Conservation (phyloP, 306 rosid species). For the Gastrolobium bilobum region DNA sequence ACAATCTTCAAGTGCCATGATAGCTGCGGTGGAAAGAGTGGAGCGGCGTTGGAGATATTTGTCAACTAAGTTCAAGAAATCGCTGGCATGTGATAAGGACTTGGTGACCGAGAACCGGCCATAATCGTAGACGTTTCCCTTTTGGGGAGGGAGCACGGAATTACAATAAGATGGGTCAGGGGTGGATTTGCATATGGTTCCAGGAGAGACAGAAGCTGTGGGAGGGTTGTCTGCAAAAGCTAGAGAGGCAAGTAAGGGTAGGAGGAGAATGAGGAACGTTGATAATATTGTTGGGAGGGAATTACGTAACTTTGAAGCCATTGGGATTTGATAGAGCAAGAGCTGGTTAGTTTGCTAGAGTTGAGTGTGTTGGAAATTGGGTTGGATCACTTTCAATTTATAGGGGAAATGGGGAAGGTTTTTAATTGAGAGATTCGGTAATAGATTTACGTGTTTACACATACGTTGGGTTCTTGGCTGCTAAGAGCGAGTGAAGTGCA, state of each 20-base stretch:
- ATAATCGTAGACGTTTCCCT: constrained; percentile 62
- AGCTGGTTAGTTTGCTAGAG: background rate
- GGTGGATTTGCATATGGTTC: constrained; percentile 63
- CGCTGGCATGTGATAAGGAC: constrained; percentile 62
- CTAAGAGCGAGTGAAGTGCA: too few species aligned
- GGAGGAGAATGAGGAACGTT: constrained; percentile 37
- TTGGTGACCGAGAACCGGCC: constrained; percentile 62
- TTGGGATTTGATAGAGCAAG: constrained; percentile 12
- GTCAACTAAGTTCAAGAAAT: constrained; percentile 56
- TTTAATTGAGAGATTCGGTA: background rate
- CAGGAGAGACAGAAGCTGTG: constrained; percentile 43
- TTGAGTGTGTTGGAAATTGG: background rate
- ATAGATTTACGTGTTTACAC: constrained; percentile 5
- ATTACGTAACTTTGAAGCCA: constrained; percentile 42
- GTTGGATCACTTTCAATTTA: constrained; percentile 22
- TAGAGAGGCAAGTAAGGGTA: constrained; percentile 4
- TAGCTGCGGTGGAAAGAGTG: constrained; percentile 50
- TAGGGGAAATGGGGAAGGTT: background rate
- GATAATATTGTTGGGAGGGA: constrained; percentile 22
- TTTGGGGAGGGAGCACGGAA: constrained; percentile 59
- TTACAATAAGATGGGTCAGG: constrained; percentile 77
- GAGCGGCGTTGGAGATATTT: constrained; percentile 51
- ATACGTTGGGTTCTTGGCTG: background rate
- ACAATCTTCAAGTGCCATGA: constrained; percentile 79
- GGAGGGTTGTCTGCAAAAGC: constrained; percentile 47